Evolutionary conservation across 371 early-diverging fungal genomes (phyloP), one percentile per base, ranked within the genome.

Genomic region (Zancudomyces culisetae): DNA sequence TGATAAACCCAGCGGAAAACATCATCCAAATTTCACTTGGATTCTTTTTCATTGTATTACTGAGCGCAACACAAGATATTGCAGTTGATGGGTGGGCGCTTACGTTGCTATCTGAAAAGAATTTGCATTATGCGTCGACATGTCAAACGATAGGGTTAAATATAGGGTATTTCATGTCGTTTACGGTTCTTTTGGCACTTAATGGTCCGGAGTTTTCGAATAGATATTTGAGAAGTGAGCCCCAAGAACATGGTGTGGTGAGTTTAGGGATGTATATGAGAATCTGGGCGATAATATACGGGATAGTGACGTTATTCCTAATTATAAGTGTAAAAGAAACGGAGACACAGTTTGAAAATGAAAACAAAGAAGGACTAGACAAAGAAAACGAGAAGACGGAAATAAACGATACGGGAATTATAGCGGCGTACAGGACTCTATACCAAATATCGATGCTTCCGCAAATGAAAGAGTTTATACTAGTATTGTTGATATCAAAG

Each of bases 51-150:
- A 74, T 90, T 13, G 88, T 95, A 26, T 84, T 95, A 56, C 79
- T 97, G 47, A 83, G 87, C 55, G 98, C 98, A 0, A 97, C 98
- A 0, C 98, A 97, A 69, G 95, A 96, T 60, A 91, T 97, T 61
- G 96, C 98, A 15, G 96, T 97, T 2, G 98, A 95, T 60, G 98
- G 80, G 4, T 95, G 96, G 96, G 96, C 96, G 1, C 62, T 95
- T 50, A 91, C 90, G 0, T 65, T 95, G 22, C 64, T 95, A 35
- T 80, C 85, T 12, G 83, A 88, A 55, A 90, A 93, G 47, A 84
- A 81, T 58, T 63, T 88, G 42, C 81, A 83, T 0, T 86, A 79
- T 63, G 94, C 96, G 0, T 88, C 88, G 20, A 88, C 91, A 0
- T 90, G 90, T 12, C 95, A 97, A 62, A 95, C 98, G 0, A 83